These are phyloP conservation scores for Serpula lacrymans DNA, from an alignment of 768 basidiomycete species.

Conservation along the genomic window DNA sequence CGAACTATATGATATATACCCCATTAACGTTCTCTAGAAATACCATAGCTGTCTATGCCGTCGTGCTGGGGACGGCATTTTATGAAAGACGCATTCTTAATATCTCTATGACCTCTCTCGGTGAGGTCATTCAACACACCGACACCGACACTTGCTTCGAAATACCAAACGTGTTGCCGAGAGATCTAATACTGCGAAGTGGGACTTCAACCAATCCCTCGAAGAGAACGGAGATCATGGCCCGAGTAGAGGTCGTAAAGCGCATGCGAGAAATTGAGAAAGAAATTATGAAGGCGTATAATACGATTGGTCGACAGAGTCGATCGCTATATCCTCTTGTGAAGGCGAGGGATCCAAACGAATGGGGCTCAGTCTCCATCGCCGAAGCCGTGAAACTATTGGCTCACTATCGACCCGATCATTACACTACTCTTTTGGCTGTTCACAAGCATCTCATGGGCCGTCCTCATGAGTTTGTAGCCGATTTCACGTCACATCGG, in stretches of 20 bases:
- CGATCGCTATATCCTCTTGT: constrained; percentile 40
- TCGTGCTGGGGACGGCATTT: constrained; percentile 27
- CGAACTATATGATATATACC: neutral
- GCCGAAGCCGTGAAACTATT: constrained; percentile 48
- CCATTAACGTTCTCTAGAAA: constrained; percentile 11
- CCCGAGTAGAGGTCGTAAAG: constrained; percentile 63
- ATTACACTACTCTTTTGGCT: constrained; percentile 40
- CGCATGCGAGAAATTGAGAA: constrained; percentile 53
- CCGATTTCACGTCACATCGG: constrained; percentile 43
- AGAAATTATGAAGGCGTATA: constrained; percentile 40
- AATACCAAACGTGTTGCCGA: constrained; percentile 53
- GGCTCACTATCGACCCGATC: constrained; percentile 19
- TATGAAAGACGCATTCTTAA: constrained; percentile 25
- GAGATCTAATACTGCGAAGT: constrained; percentile 46
- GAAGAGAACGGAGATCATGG: constrained; percentile 40
- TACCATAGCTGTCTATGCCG: constrained; percentile 18
- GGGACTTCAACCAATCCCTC: constrained; percentile 31
- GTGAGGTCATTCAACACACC: constrained; percentile 50
- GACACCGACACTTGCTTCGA: constrained; percentile 56
- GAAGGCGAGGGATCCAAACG: constrained; percentile 40
- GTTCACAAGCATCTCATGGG: constrained; percentile 67
- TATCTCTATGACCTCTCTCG: constrained; percentile 33
- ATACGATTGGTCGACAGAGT: constrained; percentile 30
- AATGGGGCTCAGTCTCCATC: constrained; percentile 57
- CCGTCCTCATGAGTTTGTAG: constrained; percentile 48